Evolutionary conservation across 1,284 basidiomycete species (phyloP).

Genomic region (Pisolithus thermaeus): DNA sequence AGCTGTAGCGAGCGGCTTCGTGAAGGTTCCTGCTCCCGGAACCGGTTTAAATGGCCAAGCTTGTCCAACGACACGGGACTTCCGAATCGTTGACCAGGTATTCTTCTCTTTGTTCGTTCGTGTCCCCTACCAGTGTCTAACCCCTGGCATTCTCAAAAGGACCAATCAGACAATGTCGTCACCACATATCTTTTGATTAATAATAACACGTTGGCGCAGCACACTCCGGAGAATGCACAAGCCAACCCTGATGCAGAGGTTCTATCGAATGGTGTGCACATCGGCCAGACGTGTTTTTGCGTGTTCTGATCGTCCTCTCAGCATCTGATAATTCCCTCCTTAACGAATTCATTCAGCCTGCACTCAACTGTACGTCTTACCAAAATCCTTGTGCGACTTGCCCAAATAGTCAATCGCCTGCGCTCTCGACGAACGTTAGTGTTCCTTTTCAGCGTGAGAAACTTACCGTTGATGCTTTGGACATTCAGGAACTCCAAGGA

Average conservation of each 20-base stretch:
- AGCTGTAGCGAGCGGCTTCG: conserved; percentile 16
- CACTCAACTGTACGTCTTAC: conserved; percentile 18
- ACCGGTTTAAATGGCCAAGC: conserved; percentile 14
- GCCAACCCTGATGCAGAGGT: conserved; percentile 20
- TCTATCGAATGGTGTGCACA: conserved; percentile 19
- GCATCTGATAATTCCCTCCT: conserved; percentile 24
- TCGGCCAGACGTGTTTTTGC: neutral
- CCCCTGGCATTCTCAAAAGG: conserved; percentile 7
- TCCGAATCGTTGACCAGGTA: conserved; percentile 23
- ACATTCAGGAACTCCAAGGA: conserved; percentile 17
- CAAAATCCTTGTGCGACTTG: conserved; percentile 24
- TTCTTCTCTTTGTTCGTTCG: neutral
- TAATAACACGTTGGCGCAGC: conserved; percentile 19
- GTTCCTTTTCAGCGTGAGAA: neutral
- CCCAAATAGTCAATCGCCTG: conserved; percentile 13
- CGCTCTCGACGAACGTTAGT: conserved; percentile 22
- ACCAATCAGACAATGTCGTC: conserved; percentile 24
- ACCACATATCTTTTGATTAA: conserved; percentile 24
- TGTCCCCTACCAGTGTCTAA: neutral
- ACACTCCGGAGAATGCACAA: conserved; percentile 19
- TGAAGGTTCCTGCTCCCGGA: conserved; percentile 16
- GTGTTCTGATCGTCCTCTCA: neutral
- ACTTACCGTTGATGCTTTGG: neutral
- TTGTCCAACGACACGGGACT: conserved; percentile 23
- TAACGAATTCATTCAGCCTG: conserved; percentile 19